Evolutionary conservation across 2,329 filamentous ascomycete species (phyloP).

Genomic region (Pseudogymnoascus sp.): DNA sequence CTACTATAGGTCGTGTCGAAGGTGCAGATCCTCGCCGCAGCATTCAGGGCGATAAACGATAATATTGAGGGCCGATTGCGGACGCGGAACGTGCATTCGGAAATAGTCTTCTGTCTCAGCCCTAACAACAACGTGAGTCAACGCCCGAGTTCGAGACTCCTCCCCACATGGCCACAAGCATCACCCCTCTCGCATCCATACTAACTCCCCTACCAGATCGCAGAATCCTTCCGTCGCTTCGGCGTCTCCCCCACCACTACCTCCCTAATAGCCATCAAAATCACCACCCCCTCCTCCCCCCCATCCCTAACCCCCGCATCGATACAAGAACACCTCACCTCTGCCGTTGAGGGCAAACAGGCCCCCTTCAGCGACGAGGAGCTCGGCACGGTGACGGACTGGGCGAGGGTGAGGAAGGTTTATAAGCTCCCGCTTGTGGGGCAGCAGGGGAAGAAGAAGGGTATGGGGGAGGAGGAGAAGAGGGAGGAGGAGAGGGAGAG

Average conservation of each 20-base stretch:
- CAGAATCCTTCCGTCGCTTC: conserved; percentile 83
- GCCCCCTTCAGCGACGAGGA: conserved; percentile 56
- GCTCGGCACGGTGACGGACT: conserved; percentile 55
- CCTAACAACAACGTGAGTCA: conserved; percentile 47
- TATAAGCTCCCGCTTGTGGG: conserved; percentile 71
- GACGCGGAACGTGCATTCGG: conserved; percentile 48
- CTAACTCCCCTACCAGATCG: conserved; percentile 53
- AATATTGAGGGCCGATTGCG: conserved; percentile 35
- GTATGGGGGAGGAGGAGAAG: conserved; percentile 16
- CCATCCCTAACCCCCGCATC: conserved; percentile 42
- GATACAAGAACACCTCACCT: conserved; percentile 52
- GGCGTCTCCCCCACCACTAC: conserved; percentile 68
- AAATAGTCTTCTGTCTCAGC: conserved; percentile 49
- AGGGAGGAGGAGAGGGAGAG: conserved; percentile 36
- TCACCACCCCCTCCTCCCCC: conserved; percentile 48
- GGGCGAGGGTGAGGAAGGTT: conserved; percentile 68
- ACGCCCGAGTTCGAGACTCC: not conserved
- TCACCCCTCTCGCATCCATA: conserved; percentile 2
- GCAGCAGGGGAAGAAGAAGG: conserved; percentile 33
- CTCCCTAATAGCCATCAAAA: conserved; percentile 73
- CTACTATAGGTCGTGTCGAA: conserved; percentile 39
- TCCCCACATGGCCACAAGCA: not conserved
- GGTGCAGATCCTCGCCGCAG: conserved; percentile 42
- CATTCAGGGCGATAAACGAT: conserved; percentile 45
- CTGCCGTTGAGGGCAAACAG: conserved; percentile 55